Evolutionary conservation across 257 asterid species (phyloP).

Genomic region (Primulina tabacum): DNA sequence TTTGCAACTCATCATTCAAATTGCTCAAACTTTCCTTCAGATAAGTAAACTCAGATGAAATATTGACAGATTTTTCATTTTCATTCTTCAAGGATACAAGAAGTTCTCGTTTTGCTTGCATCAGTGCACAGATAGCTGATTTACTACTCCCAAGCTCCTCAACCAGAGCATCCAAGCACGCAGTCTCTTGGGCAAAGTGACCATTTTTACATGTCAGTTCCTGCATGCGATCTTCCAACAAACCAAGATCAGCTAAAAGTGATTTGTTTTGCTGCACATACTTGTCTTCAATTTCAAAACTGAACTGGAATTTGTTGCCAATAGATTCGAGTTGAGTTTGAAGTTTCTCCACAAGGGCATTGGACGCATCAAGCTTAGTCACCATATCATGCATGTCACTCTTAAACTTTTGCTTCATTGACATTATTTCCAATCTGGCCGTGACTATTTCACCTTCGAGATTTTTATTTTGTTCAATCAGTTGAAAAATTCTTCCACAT

Average conservation of each 20-base stretch:
- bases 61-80: conserved; percentile 50
- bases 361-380: conserved; percentile 51
- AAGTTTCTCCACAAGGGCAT: conserved; percentile 68
- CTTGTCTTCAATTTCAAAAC: conserved; percentile 60
- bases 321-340: conserved; percentile 66
- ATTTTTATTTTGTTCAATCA: conserved; percentile 62
- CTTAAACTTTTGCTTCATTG: conserved; percentile 55
- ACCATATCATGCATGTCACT: conserved; percentile 44
- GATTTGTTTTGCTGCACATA: conserved; percentile 41
- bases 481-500: conserved; percentile 38
- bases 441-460: conserved; percentile 53
- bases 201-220: conserved; percentile 52
- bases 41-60: conserved; percentile 47
- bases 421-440: conserved; percentile 60
- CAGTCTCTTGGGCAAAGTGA: conserved; percentile 47
- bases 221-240: conserved; percentile 61
- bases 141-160: conserved; percentile 50
- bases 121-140: conserved; percentile 43
- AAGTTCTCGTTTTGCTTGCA: conserved; percentile 56
- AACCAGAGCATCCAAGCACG: conserved; percentile 50
- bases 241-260: conserved; percentile 62
- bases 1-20: conserved; percentile 48
- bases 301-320: conserved; percentile 49
- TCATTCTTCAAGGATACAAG: conserved; percentile 39
- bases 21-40: conserved; percentile 47